Base-by-base conservation (phyloP, 208 protist species). In the Porcisia hertigi region DNA sequence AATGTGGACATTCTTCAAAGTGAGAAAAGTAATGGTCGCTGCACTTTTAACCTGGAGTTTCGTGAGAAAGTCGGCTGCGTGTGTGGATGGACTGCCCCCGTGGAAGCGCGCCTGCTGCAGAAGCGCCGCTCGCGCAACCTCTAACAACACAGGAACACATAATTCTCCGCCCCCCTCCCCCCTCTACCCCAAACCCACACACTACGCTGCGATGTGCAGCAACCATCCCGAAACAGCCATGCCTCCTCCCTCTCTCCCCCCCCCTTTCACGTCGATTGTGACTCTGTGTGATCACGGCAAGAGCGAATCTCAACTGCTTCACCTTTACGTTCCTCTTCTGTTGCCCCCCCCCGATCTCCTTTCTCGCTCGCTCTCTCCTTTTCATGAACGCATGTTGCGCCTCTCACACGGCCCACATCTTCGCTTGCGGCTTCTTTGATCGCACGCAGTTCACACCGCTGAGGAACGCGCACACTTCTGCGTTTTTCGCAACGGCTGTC, bases 391-490 rank as follows among this genome's bases (percentile, higher is more conserved):
- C 11, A 1, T 52, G 5, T 52, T 12, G 20, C 57, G 57, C 20
- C 57, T 11, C 57, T 20, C 57, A 36, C 57, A 60, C 20, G 45
- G 18, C 18, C 58, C 52, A 53, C 20, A 23, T 64, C 53, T 76
- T 43, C 34, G 11, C 25, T 77, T 63, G 41, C 20, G 62, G 3
- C 75, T 36, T 59, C 67, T 83, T 45, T 52, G 34, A 25, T 47
- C n/a, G 18, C 39, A 53, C 36, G 47, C 20, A 67, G 63, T 20
- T 49, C 23, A 3, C 36, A 47, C 63, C 47, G 5, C 23, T 25
- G 63, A 67, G 23, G 41, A 25, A 47, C 20, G 53, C 69, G 45
- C 39, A 47, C n/a, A 39, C 25, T 34, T 41, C 47, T 36, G 25
- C 43, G 64, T n/a, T n/a, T 39, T 65, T 30, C 4, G 18, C 30